These are phyloP conservation scores for Phialophora tarda DNA, from an alignment of 2,329 filamentous ascomycete species.

Conservation along the genomic window DNA sequence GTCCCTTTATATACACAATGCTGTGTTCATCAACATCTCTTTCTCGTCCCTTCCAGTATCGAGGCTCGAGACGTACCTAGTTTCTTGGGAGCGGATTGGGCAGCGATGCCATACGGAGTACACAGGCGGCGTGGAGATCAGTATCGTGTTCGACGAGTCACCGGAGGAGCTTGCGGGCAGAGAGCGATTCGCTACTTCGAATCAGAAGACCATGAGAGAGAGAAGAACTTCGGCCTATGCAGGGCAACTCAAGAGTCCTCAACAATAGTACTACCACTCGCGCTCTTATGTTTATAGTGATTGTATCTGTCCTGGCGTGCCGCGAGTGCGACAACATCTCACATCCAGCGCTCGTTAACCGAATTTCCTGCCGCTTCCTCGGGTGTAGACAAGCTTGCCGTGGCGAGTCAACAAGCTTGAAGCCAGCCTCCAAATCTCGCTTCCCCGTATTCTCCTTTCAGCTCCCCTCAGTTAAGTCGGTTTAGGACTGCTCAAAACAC, in stretches of 20 bases:
- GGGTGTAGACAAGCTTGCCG: neutral
- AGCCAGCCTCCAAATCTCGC: neutral
- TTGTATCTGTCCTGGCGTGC: neutral
- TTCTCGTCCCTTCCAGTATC: no score
- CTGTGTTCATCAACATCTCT: no score
- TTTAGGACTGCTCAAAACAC: neutral
- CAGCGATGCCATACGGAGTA: no score
- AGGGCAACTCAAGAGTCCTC: neutral
- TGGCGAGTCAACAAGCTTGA: neutral
- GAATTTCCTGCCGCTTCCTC: neutral
- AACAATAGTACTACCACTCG: neutral
- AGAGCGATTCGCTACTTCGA: no score
- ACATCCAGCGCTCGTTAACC: neutral
- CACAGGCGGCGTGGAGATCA: no score
- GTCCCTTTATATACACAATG: no score
- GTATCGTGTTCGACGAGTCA: no score
- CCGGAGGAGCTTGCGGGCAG: no score
- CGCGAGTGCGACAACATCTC: neutral
- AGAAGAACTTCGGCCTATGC: no score
- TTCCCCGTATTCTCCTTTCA: constrained; percentile 1
- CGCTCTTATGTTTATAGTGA: neutral
- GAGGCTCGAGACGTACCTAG: no score
- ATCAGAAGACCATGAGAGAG: no score
- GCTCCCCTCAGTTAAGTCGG: neutral
- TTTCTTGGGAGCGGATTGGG: no score